Percentiles rank a stretch among this genome's conserved stretches.
Evolutionary conservation across 225 moss, liverwort and hornwort species (phyloP).

Genomic region (Pseudisothecium myosuroides): DNA sequence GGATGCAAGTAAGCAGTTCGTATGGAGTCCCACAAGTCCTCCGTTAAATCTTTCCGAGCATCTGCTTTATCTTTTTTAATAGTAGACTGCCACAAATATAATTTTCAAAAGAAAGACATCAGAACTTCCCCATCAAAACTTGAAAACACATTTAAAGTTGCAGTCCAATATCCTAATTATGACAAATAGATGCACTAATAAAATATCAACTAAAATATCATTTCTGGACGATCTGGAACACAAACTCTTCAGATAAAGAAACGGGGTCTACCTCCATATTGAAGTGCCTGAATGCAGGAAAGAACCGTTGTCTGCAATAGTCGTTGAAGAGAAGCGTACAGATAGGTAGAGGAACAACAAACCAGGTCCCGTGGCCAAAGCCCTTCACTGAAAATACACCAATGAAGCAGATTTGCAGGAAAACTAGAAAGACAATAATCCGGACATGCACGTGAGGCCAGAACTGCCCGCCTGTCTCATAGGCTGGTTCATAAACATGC

Average conservation of each 20-base stretch:
- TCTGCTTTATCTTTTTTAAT: slow-evolving; percentile 46
- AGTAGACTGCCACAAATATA: slow-evolving; percentile 21
- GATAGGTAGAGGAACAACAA: slow-evolving; percentile 54
- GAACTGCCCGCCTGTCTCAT: slow-evolving; percentile 86
- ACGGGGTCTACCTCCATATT: slow-evolving; percentile 55
- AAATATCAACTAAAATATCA: not conserved
- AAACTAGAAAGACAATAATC: slow-evolving; percentile 48
- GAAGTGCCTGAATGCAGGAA: slow-evolving; percentile 54
- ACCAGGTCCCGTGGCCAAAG: slow-evolving; percentile 43
- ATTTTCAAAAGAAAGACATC: not conserved
- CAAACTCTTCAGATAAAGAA: not conserved
- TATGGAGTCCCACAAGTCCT: slow-evolving; percentile 30
- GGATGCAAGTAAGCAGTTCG: slow-evolving; percentile 51
- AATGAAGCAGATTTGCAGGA: slow-evolving; percentile 85
- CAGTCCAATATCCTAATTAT: not conserved
- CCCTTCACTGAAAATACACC: slow-evolving; percentile 78
- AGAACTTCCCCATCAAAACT: not conserved
- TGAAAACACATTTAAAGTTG: not conserved
- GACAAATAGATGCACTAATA: not conserved
- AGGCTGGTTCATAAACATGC: slow-evolving; percentile 84
- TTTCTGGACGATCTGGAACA: not conserved
- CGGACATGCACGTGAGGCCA: slow-evolving; percentile 89
- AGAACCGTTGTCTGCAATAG: slow-evolving; percentile 58
- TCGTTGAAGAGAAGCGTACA: slow-evolving; percentile 58
- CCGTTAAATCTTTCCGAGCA: slow-evolving; percentile 10